Percentiles rank a stretch among this genome's conserved stretches.
These are phyloP conservation scores for Caryopteris hybrid DNA, from an alignment of 305 asterid species.

Conservation along the genomic window DNA sequence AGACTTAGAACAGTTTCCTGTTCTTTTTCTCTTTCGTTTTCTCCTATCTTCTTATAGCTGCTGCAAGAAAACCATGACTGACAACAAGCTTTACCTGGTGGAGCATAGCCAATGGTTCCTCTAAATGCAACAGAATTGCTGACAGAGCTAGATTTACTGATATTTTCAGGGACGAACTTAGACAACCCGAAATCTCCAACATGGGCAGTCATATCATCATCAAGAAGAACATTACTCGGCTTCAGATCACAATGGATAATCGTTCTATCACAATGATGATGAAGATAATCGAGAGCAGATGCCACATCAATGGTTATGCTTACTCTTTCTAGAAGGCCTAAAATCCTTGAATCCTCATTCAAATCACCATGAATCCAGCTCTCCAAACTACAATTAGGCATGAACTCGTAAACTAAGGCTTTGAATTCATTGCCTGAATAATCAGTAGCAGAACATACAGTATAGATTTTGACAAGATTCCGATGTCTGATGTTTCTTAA, in stretches of 20 bases:
- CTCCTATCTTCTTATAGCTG: too few species aligned
- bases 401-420: conserved; percentile 29
- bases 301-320: conserved; percentile 24
- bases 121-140: conserved; percentile 9
- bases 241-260: conserved; percentile 26
- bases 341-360: not conserved
- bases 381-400: conserved; percentile 29
- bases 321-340: conserved; percentile 12
- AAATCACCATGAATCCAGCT: conserved; percentile 15
- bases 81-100: conserved; percentile 25
- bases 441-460: conserved; percentile 18
- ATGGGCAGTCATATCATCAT: conserved; percentile 16
- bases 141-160: not conserved
- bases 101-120: conserved; percentile 24
- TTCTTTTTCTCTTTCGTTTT: too few species aligned
- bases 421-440: conserved; percentile 24
- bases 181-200: conserved; percentile 28
- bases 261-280: conserved; percentile 12
- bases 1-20: too few species aligned
- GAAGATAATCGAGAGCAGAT: conserved; percentile 24
- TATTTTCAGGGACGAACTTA: conserved; percentile 6
- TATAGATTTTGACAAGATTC: conserved; percentile 20
- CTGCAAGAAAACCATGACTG: not conserved
- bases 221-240: conserved; percentile 21
- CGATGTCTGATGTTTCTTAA: conserved; percentile 20